phyloP scores from a whole-genome alignment of 345 rosid genomes.

The Microthlaspi erraticum region DNA sequence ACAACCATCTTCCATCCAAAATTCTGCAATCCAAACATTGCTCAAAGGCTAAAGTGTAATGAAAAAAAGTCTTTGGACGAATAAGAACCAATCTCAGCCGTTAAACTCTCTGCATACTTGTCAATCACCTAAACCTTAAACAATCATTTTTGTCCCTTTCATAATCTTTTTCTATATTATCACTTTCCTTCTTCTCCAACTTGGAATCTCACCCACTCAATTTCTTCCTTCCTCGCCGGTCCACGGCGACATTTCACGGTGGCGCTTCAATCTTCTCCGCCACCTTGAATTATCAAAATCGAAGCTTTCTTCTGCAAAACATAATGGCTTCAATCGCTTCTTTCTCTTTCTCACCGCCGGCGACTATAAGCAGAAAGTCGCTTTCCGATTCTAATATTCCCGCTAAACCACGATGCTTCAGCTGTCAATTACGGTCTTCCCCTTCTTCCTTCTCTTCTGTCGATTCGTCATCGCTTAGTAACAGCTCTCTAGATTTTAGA shows the following conservation, averaged over 20 bases:
- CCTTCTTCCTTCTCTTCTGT: constrained; percentile 10
- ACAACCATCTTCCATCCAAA: constrained; percentile 18
- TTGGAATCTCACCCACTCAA: constrained; percentile 40
- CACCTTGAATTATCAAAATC: neutral
- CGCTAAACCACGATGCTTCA: constrained; percentile 4
- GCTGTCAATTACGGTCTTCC: constrained; percentile 19
- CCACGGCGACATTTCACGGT: constrained; percentile 43
- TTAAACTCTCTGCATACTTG: neutral
- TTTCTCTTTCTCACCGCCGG: constrained; percentile 38
- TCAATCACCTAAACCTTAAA: constrained; percentile 23
- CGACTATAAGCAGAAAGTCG: constrained; percentile 30
- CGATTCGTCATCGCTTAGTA: constrained; percentile 20
- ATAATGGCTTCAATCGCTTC: constrained; percentile 52
- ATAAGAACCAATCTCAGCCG: constrained; percentile 28
- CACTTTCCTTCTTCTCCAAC: constrained; percentile 15
- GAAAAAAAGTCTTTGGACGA: too few relatives aligned
- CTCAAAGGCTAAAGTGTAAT: too few relatives aligned
- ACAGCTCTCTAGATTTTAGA: constrained; percentile 22
- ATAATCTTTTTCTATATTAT: constrained; percentile 6
- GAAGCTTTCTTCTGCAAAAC: neutral
- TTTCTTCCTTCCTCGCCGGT: neutral
- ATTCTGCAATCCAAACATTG: constrained; percentile 13
- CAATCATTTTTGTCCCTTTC: neutral
- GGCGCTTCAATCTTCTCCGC: constrained; percentile 15
- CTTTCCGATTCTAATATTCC: constrained; percentile 18